phyloP scores from a whole-genome alignment of 2,329 filamentous ascomycete species.

The Beauveria asiatica region DNA sequence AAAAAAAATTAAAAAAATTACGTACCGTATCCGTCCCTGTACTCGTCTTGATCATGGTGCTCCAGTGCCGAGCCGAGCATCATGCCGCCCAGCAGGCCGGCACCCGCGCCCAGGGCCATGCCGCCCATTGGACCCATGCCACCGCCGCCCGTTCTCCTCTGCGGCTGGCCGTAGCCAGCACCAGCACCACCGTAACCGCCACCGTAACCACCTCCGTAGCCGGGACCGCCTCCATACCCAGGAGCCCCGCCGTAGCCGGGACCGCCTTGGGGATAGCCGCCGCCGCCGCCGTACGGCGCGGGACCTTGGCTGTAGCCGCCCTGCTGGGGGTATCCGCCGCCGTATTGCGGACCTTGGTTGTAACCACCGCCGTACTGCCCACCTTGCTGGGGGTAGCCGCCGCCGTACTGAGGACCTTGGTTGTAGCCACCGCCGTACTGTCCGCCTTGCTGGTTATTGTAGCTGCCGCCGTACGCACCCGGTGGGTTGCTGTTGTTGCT shows the following conservation, averaged over 20 bases:
- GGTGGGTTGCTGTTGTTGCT: constrained; percentile 14
- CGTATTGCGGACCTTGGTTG: constrained; percentile 12
- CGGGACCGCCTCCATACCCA: constrained; percentile 24
- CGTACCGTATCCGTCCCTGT: constrained; percentile 36
- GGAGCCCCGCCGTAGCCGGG: constrained; percentile 23
- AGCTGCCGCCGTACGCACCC: constrained; percentile 14
- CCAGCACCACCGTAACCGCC: constrained; percentile 19
- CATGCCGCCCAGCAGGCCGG: constrained; percentile 70
- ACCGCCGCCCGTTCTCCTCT: constrained; percentile 36
- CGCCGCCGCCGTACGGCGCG: constrained; percentile 17
- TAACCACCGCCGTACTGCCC: constrained; percentile 18
- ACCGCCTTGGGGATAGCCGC: constrained; percentile 14
- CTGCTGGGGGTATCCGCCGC: constrained; percentile 21
- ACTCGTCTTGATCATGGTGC: constrained; percentile 51
- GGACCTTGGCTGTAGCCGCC: constrained; percentile 24
- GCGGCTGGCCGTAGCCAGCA: constrained; percentile 25
- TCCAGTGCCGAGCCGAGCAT: constrained; percentile 61
- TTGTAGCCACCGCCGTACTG: constrained; percentile 15
- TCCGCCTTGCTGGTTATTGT: constrained; percentile 21
- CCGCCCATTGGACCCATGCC: constrained; percentile 27
- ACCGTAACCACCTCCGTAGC: constrained; percentile 25
- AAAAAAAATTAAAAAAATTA: not conserved
- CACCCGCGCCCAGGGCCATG: constrained; percentile 63
- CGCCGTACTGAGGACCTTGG: not conserved
- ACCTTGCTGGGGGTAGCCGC: constrained; percentile 18